Evolutionary conservation across 179 eudicot species (phyloP), one percentile per base, ranked within the genome.

Genomic region (Spinacia oleracea): DNA sequence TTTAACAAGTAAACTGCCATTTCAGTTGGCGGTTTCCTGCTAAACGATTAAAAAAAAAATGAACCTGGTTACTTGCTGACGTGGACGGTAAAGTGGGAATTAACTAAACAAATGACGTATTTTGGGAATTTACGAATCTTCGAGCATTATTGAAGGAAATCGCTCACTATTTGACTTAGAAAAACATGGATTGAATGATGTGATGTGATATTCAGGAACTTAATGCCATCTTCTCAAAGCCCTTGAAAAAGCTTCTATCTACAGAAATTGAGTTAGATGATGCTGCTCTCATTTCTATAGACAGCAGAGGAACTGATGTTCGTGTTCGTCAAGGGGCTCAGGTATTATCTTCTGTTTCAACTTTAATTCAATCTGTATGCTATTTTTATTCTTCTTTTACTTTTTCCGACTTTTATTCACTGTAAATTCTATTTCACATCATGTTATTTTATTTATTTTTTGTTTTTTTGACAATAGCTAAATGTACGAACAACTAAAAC

Each of bases 241-340:
- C 98, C 64, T 78, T 96, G 79, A 96, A 87, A 86, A 96, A 91
- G 84, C 88, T 92, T 59, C 73, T 96, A 78, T 92, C 97, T 50
- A 40, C 84, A 27, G 97, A 94, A 84, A 85, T 76, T 14, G 97
- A 96, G 87, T 91, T 96, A 42, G 99, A 96, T 77, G 99, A 94
- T 82, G 99, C 90, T 65, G 98, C 99, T 75, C 85, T 96, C 42
- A 94, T 96, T 81, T 96, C 99, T 34, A 91, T 96, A 66, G 99
- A 96, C 79, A 90, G 99, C 83, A 92, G 87, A 79, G 99, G 99
- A 80, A 86, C 91, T 43, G 99, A 96, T 84, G 88, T 96, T 27
- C 90, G 99, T 56, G 98, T 94, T 79, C 99, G 99, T 72, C 91
- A 90, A 83, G 99, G 99, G 27, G 98, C 93, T 59, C 97, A 96